These are phyloP conservation scores for Nepenthes gracilis DNA, from an alignment of 148 eudicot species.

Conservation along the genomic window DNA sequence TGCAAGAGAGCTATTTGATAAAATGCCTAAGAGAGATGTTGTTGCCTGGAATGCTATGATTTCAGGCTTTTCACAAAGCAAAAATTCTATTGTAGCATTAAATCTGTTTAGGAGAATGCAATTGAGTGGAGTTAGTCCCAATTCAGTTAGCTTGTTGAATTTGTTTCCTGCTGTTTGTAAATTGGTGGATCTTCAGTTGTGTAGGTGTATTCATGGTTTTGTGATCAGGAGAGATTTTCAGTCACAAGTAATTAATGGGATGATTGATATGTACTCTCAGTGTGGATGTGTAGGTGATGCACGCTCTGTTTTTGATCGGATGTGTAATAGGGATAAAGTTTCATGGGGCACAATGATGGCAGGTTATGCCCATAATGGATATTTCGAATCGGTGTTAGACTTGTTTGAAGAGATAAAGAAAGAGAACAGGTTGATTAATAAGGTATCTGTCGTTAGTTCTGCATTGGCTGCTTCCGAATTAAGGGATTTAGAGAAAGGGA, in stretches of 20 bases:
- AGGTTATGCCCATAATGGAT: slow-evolving; percentile 46
- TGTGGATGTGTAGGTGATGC: slow-evolving; percentile 33
- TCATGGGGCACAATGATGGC: slow-evolving; percentile 79
- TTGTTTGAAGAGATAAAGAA: slow-evolving; percentile 41
- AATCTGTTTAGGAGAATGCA: slow-evolving; percentile 34
- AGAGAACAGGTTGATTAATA: slow-evolving; percentile 29
- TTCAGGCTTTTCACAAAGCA: slow-evolving; percentile 44
- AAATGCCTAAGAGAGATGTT: slow-evolving; percentile 50
- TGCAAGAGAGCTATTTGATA: slow-evolving; percentile 52
- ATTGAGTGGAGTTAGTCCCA: slow-evolving; percentile 28
- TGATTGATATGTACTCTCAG: slow-evolving; percentile 55
- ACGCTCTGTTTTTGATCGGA: slow-evolving; percentile 31
- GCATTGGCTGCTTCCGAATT: slow-evolving; percentile 54
- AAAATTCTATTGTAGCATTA: slow-evolving; percentile 20
- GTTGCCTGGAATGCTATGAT: slow-evolving; percentile 68
- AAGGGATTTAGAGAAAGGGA: slow-evolving; percentile 46
- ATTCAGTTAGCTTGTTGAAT: slow-evolving; percentile 57
- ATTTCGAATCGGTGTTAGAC: slow-evolving; percentile 31
- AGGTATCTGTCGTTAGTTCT: slow-evolving; percentile 52
- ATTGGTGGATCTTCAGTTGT: slow-evolving; percentile 23
- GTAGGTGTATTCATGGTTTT: slow-evolving; percentile 48
- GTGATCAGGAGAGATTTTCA: slow-evolving; percentile 34
- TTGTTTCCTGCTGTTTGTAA: slow-evolving; percentile 55
- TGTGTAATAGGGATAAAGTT: slow-evolving; percentile 39
- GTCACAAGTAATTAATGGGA: slow-evolving; percentile 40